Percentiles rank a stretch among this genome's conserved stretches.
Evolutionary conservation across 1,284 basidiomycete genomes (phyloP).

Genomic region (Fistulina hepatica): DNA sequence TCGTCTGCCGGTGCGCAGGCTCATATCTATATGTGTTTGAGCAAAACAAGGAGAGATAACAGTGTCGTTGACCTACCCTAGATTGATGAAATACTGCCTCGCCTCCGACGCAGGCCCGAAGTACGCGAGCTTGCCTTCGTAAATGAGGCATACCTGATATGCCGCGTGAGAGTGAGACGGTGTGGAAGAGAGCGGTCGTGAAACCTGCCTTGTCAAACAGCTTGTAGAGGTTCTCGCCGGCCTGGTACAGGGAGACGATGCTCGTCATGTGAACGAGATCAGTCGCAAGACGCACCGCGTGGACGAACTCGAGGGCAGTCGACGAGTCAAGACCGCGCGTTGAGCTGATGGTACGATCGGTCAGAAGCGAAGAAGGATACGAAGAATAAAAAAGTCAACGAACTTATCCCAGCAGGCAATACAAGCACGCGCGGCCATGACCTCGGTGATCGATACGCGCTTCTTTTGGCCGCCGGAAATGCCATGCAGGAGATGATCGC

Average conservation of each 20-base stretch:
- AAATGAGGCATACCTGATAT: constrained; percentile 40
- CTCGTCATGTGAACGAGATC: constrained; percentile 43
- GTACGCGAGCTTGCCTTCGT: constrained; percentile 63
- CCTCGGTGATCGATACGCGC: constrained; percentile 69
- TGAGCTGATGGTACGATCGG: constrained; percentile 24
- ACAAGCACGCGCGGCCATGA: constrained; percentile 45
- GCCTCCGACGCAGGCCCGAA: constrained; percentile 55
- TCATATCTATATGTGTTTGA: too few species aligned
- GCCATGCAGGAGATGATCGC: constrained; percentile 60
- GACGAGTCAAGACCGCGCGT: constrained; percentile 56
- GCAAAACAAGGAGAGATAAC: too few species aligned
- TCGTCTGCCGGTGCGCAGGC: constrained; percentile 60
- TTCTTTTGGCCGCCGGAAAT: constrained; percentile 76
- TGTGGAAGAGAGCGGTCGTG: too few species aligned
- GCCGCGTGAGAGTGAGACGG: too few species aligned
- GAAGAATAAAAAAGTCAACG: constrained; percentile 14
- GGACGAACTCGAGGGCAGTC: constrained; percentile 57
- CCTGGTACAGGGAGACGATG: constrained; percentile 66
- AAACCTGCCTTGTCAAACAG: constrained; percentile 65
- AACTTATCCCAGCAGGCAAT: constrained; percentile 69
- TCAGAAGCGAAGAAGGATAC: too few species aligned
- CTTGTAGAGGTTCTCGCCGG: constrained; percentile 44
- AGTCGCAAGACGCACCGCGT: constrained; percentile 49
- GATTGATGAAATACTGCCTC: constrained; percentile 53
- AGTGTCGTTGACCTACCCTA: constrained; percentile 45